Base-by-base conservation (phyloP, 306 rosid species). In the Sphenostylis stenocarpa region DNA sequence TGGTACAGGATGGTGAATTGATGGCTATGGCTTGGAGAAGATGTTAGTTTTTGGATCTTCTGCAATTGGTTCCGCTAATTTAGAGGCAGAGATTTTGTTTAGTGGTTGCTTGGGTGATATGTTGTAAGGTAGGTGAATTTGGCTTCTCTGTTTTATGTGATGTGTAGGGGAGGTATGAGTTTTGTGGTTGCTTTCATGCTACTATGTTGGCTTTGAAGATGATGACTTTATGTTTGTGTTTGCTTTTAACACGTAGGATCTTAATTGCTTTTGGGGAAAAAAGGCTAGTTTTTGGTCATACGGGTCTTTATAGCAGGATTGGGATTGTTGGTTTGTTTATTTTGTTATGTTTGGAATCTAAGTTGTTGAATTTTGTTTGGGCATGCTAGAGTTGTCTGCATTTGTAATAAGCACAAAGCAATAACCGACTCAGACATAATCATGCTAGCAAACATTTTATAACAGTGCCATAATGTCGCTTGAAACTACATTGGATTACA, bases 211-310 rank as follows among this genome's bases (percentile, higher is more conserved):
- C 10, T 4, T 26, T 47, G 1, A 24, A 47, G 44, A 47, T 47
- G 74, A 45, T 47, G 74, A 47, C 13, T 60, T 47, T 68, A 36
- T 45, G 34, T 71, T 71, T 51, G 36, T 34, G 51, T 71, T 70
- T 71, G 76, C 16, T 52, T 21, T 41, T 52, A 52, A 53, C 15
- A 36, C 38, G 65, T 53, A 52, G 23, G 16, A 14, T 53, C 51
- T 52, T 53, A 53, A 34, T 51, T 53, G 60, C 60, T 47, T 28
- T 45, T n/a, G 11, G 73, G 53, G 23, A 24, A 26, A 24, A 44
- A 44, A 47, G 73, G 11, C 24, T 9, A 7, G 11, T 21, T 43
- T 71, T 51, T 12, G 49, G 49, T 36, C 64, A 31, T 20, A 28
- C n/a, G 38, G 43, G 15, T 68, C 73, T 45, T 45, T 47, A 36